Evolutionary conservation across 495 filamentous ascomycete species (phyloP).

Genomic region (Pseudevernia furfuracea): DNA sequence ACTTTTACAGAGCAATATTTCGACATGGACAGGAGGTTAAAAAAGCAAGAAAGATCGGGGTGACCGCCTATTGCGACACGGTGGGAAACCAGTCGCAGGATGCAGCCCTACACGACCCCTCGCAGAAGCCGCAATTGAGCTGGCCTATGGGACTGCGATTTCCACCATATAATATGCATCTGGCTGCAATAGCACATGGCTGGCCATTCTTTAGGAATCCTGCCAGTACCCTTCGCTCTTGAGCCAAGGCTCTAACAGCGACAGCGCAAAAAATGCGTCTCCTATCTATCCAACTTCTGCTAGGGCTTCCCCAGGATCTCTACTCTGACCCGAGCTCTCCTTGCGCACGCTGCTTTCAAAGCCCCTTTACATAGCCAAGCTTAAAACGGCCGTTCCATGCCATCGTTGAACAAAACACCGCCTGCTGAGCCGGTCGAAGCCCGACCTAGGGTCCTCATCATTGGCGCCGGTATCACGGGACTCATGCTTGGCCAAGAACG

Average conservation of each 20-base stretch:
- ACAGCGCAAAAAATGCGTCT: background rate
- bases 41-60: background rate
- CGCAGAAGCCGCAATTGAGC: background rate
- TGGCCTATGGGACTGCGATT: background rate
- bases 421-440: background rate
- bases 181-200: background rate
- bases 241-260: background rate
- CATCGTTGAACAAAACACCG: background rate
- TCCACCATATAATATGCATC: background rate
- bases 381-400: no score
- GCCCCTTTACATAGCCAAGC: no score
- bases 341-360: no score
- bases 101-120: background rate
- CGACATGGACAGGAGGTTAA: no score
- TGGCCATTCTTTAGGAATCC: background rate
- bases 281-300: no score
- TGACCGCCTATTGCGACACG: background rate
- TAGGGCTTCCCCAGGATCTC: no score
- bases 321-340: no score
- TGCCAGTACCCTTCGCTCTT: background rate
- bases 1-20: no score
- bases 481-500: constrained; percentile 47
- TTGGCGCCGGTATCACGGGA: background rate
- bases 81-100: background rate
- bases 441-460: background rate